Conservation (phyloP, 768 basidiomycete genomes). For the Suillus bovinus region DNA sequence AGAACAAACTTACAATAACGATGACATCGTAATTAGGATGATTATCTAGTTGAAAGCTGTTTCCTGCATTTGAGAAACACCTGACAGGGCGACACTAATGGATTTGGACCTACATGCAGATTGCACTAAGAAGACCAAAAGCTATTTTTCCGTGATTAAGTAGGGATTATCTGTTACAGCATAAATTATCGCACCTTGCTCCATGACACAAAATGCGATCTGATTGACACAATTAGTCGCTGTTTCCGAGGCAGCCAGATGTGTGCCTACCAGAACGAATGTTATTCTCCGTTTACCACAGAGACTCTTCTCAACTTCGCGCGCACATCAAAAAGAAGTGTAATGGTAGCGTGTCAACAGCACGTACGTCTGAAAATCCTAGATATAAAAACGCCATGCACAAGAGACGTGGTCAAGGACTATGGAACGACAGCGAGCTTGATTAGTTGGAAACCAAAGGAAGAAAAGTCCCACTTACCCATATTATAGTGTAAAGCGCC, state of each 20-base stretch:
- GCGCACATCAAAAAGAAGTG: neutral
- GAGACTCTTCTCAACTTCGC: neutral
- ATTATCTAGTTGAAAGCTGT: neutral
- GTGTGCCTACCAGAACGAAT: neutral
- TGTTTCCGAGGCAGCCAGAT: too few relatives aligned
- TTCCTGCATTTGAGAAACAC: neutral
- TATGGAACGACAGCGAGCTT: neutral
- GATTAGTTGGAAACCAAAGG: too few relatives aligned
- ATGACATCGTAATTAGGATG: neutral
- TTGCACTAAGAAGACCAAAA: neutral
- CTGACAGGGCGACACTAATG: neutral
- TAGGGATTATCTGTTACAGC: neutral
- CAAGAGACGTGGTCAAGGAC: constrained; percentile 1
- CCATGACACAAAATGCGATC: neutral
- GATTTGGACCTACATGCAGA: neutral
- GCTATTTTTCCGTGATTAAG: neutral
- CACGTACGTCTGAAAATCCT: constrained; percentile 1
- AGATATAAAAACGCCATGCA: neutral
- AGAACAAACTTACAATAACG: neutral
- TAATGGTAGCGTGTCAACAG: neutral
- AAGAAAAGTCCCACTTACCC: neutral
- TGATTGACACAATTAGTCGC: neutral
- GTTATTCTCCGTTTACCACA: neutral
- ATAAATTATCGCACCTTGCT: neutral
- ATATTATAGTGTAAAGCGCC: neutral